Conservation (phyloP, 495 filamentous ascomycete species). For the Coniosporium apollinis region DNA sequence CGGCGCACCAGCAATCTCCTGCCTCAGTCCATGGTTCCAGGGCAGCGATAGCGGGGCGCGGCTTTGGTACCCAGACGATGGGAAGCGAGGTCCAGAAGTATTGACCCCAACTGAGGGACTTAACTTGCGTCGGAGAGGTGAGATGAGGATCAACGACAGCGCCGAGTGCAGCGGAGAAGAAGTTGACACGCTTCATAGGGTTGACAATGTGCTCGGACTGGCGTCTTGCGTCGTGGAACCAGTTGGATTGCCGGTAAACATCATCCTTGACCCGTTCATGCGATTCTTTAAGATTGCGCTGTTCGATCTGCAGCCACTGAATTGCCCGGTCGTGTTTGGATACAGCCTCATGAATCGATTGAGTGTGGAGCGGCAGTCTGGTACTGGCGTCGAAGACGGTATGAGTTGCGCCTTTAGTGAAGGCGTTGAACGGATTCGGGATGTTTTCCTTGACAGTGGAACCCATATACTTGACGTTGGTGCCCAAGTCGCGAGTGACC, state of each 20-base stretch:
- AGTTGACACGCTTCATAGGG: constrained; percentile 17
- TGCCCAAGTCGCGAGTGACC: too few species aligned
- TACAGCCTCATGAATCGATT: constrained; percentile 1
- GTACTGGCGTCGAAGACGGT: too few species aligned
- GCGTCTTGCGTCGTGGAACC: constrained; percentile 13
- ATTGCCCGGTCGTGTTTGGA: constrained; percentile 2
- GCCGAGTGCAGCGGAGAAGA: constrained; percentile 17
- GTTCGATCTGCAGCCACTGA: not conserved
- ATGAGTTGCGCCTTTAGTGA: constrained; percentile 3
- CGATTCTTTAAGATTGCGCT: not conserved
- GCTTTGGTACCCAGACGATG: not conserved
- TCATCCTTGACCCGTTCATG: not conserved
- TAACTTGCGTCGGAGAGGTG: constrained; percentile 15
- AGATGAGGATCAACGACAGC: constrained; percentile 14
- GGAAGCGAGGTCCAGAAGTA: not conserved
- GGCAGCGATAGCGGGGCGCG: constrained; percentile 22
- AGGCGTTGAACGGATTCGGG: not conserved
- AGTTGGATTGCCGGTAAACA: constrained; percentile 6
- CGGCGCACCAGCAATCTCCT: constrained; percentile 53
- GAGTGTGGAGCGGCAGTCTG: too few species aligned
- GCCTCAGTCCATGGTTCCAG: constrained; percentile 40
- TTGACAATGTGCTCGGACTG: too few species aligned
- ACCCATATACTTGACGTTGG: too few species aligned
- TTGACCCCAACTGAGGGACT: not conserved
- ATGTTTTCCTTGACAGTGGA: too few species aligned